phyloP scores from a whole-genome alignment of 2,329 filamentous ascomycete genomes.

The Aspergillus eucalypticola region DNA sequence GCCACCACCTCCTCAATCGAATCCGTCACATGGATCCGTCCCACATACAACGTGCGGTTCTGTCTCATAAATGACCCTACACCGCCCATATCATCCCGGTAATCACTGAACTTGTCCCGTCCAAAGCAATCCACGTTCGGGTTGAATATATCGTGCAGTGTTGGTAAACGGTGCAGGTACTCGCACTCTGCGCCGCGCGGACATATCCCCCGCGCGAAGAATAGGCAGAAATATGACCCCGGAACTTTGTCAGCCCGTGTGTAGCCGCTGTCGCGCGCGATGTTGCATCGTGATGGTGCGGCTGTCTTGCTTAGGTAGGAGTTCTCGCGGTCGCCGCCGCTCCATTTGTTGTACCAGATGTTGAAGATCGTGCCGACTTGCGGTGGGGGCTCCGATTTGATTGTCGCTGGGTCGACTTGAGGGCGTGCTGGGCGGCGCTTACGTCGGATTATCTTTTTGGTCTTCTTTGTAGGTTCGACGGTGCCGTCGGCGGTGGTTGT shows the following conservation, averaged over 20 bases:
- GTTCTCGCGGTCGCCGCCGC: constrained; percentile 90
- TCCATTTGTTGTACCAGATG: constrained; percentile 99
- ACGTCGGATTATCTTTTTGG: constrained; percentile 88
- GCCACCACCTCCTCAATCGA: constrained; percentile 97
- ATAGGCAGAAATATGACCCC: constrained; percentile 89
- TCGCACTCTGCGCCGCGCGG: constrained; percentile 91
- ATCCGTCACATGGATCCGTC: constrained; percentile 90
- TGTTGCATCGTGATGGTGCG: constrained; percentile 82
- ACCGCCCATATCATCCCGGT: constrained; percentile 96
- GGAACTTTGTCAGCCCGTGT: constrained; percentile 74
- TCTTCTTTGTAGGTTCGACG: constrained; percentile 55
- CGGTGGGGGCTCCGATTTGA: constrained; percentile 81
- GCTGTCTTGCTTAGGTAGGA: constrained; percentile 80
- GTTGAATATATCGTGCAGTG: constrained; percentile 85
- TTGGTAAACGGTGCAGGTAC: constrained; percentile 86
- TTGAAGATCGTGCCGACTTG: constrained; percentile 97
- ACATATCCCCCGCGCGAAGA: constrained; percentile 63
- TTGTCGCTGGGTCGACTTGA: constrained; percentile 81
- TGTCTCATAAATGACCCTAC: constrained; percentile 91
- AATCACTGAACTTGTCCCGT: constrained; percentile 87
- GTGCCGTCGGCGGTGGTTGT: constrained; percentile 20
- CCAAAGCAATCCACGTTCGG: constrained; percentile 95
- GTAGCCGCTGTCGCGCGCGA: constrained; percentile 76
- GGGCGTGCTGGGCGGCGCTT: constrained; percentile 87
- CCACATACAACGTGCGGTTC: constrained; percentile 91